These are phyloP conservation scores for Phytophthora sp. DNA, from an alignment of 352 stramenopile species.

Conservation along the genomic window DNA sequence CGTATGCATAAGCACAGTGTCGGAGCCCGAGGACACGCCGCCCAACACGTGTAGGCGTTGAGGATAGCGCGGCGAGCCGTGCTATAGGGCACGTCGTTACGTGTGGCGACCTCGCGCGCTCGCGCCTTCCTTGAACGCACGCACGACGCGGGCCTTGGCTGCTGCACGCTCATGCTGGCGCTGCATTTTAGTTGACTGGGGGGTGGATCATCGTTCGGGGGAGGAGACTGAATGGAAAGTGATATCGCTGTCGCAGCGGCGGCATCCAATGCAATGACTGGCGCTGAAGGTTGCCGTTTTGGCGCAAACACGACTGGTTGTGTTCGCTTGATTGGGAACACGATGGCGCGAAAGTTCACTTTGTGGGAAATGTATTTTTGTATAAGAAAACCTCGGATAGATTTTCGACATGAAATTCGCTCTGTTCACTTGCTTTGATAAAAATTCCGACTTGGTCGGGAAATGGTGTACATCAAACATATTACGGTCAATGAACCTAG, in stretches of 20 bases:
- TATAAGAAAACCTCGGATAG: too few species aligned
- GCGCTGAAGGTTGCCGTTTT: not conserved
- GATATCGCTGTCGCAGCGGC: not conserved
- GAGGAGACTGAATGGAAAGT: too few species aligned
- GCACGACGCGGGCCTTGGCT: not conserved
- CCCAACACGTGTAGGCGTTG: not conserved
- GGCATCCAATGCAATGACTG: not conserved
- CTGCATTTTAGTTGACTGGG: not conserved
- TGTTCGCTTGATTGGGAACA: not conserved
- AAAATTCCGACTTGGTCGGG: too few species aligned
- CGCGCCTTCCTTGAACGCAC: too few species aligned
- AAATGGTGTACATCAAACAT: too few species aligned
- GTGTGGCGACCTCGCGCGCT: not conserved
- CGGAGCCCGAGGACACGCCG: too few species aligned
- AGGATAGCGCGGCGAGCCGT: slow-evolving; percentile 2
- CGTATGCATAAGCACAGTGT: too few species aligned
- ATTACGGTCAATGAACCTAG: too few species aligned
- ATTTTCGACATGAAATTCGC: too few species aligned
- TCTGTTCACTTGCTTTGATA: too few species aligned
- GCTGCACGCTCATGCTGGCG: not conserved
- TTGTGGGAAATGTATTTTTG: not conserved
- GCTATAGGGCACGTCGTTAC: slow-evolving; percentile 13
- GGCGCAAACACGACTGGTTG: not conserved
- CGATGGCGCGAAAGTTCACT: not conserved
- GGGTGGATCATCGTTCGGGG: not conserved